phyloP scores from a whole-genome alignment of 225 moss, liverwort and hornwort genomes.

The Marchantia polymorpha region DNA sequence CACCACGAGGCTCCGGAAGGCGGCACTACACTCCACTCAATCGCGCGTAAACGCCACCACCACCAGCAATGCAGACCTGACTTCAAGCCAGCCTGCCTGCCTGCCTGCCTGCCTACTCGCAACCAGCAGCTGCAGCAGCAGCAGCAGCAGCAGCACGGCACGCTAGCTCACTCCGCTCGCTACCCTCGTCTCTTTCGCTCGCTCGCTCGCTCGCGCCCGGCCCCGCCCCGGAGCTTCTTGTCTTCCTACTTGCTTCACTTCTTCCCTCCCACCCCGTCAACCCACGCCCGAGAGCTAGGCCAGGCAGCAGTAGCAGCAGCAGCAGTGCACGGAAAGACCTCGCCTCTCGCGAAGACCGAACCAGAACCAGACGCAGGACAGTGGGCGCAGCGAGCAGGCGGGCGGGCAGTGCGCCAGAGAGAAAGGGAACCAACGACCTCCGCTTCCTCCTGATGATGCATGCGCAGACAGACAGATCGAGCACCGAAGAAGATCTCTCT shows the following conservation, averaged over 20 bases:
- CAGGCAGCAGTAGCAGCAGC: too few species aligned
- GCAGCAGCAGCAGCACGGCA: not conserved
- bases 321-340: too few species aligned
- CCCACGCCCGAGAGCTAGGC: too few species aligned
- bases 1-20: not conserved
- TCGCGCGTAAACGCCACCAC: slow-evolving; percentile 4
- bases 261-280: too few species aligned
- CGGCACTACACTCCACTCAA: not conserved
- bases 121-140: not conserved
- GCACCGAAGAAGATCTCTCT: too few species aligned
- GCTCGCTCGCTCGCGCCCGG: not conserved
- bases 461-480: too few species aligned
- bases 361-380: too few species aligned
- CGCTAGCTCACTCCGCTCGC: not conserved
- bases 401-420: too few species aligned
- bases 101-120: not conserved
- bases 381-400: too few species aligned
- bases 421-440: too few species aligned
- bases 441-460: too few species aligned
- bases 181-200: not conserved
- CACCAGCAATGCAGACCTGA: slow-evolving; percentile 2
- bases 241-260: not conserved
- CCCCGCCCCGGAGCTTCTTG: not conserved
- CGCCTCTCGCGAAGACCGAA: too few species aligned
- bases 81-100: not conserved